Percentiles rank a stretch among this genome's conserved stretches.
phyloP scores from a whole-genome alignment of 1,284 basidiomycete genomes.

The Dichomitus squalens region DNA sequence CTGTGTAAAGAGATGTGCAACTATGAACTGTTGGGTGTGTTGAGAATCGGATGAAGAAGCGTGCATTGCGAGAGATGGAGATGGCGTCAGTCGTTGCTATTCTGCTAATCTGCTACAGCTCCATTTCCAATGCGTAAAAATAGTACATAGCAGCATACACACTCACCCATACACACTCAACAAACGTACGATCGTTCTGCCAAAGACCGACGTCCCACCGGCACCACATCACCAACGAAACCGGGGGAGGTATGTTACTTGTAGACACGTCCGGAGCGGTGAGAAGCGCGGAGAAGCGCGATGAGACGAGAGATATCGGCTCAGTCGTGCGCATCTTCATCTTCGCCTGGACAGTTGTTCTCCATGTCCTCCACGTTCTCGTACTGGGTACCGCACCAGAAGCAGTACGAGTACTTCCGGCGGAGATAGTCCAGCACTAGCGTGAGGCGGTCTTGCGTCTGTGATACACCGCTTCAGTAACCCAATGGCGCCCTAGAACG shows the following conservation, averaged over 20 bases:
- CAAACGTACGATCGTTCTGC: background rate
- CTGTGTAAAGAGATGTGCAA: background rate
- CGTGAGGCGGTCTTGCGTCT: slow-evolving; percentile 72
- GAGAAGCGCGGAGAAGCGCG: background rate
- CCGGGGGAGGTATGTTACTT: background rate
- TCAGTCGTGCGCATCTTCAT: slow-evolving; percentile 82
- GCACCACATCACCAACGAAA: background rate
- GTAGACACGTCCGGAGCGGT: background rate
- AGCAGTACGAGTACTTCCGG: slow-evolving; percentile 73
- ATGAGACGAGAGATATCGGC: background rate
- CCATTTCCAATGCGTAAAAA: background rate
- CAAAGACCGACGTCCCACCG: background rate
- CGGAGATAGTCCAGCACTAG: slow-evolving; percentile 76
- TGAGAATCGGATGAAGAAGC: background rate
- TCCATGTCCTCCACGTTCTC: slow-evolving; percentile 61
- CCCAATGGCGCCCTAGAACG: background rate
- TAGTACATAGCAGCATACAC: background rate
- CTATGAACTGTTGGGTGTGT: background rate
- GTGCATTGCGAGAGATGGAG: background rate
- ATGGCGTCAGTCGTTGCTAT: background rate
- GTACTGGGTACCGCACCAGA: slow-evolving; percentile 86
- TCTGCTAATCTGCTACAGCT: background rate
- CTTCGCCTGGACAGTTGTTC: slow-evolving; percentile 70
- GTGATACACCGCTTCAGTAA: slow-evolving; percentile 6
- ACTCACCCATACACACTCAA: background rate